A percentile compares a stretch with the other conserved stretches of the same genome.
Evolutionary conservation across 2,329 filamentous ascomycete species (phyloP).

Genomic region (Fusarium metavorans): DNA sequence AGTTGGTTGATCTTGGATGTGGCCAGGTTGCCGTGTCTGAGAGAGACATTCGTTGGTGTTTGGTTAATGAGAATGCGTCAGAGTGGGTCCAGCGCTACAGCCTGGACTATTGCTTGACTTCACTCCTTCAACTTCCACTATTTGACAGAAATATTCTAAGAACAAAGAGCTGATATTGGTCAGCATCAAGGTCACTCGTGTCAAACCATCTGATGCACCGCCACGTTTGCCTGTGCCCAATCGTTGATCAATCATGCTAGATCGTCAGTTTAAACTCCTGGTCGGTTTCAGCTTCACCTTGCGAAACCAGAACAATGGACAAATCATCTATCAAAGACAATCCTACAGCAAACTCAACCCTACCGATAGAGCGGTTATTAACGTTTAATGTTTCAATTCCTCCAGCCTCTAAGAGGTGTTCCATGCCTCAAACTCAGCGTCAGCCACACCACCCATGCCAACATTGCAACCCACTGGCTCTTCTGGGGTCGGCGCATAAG

Average conservation of each 20-base stretch:
- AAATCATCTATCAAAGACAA: conserved; percentile 15
- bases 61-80: conserved; percentile 40
- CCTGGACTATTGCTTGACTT: background rate
- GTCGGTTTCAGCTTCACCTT: conserved; percentile 1
- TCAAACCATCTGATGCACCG: background rate
- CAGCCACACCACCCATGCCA: conserved; percentile 10
- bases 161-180: background rate
- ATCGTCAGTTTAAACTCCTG: background rate
- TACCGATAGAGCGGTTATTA: background rate
- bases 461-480: conserved; percentile 2
- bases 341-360: background rate
- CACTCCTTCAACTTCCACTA: background rate
- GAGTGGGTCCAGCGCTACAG: conserved; percentile 36
- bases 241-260: background rate
- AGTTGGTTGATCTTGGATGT: conserved; percentile 23
- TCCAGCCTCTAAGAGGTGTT: background rate
- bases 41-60: conserved; percentile 31
- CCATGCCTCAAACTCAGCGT: background rate
- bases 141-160: background rate
- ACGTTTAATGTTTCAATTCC: background rate
- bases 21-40: conserved; percentile 34
- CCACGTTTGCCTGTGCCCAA: background rate
- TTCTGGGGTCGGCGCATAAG: conserved; percentile 4
- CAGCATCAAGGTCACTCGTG: background rate
- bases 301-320: background rate